Conservation (phyloP, 495 filamentous ascomycete species). For the Letharia columbiana region DNA sequence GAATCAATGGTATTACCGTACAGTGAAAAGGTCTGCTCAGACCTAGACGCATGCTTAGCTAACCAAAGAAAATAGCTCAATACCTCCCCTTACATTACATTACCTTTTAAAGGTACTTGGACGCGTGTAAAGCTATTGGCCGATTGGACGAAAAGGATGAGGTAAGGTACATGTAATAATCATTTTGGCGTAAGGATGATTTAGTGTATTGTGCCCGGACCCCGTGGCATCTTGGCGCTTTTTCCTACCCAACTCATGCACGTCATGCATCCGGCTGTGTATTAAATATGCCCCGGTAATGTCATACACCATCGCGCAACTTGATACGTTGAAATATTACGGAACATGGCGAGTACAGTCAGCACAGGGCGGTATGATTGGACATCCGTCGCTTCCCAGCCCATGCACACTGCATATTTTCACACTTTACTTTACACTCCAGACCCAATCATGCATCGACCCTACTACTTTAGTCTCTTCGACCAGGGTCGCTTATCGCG, state of each 20-base stretch:
- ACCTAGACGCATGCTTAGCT: neutral
- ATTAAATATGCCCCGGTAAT: neutral
- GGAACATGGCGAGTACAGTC: neutral
- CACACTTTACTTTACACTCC: neutral
- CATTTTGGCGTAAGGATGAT: neutral
- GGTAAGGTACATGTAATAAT: too few species aligned
- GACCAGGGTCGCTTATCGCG: constrained; percentile 1
- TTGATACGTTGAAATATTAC: neutral
- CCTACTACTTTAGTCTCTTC: too few species aligned
- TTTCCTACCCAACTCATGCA: neutral
- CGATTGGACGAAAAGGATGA: too few species aligned
- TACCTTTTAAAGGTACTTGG: too few species aligned
- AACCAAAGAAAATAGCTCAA: neutral
- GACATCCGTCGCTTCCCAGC: neutral
- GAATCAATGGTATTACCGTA: too few species aligned
- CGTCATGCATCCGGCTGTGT: neutral
- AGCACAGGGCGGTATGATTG: neutral
- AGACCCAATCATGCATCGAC: neutral
- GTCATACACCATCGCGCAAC: neutral
- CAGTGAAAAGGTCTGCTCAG: too few species aligned
- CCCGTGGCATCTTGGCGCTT: neutral
- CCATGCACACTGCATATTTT: neutral
- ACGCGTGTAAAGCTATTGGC: too few species aligned
- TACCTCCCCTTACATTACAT: too few species aligned
- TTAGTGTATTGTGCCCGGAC: neutral